These are phyloP conservation scores for Scleromitrula shiraiana DNA, from an alignment of 2,329 filamentous ascomycete species.

Conservation along the genomic window DNA sequence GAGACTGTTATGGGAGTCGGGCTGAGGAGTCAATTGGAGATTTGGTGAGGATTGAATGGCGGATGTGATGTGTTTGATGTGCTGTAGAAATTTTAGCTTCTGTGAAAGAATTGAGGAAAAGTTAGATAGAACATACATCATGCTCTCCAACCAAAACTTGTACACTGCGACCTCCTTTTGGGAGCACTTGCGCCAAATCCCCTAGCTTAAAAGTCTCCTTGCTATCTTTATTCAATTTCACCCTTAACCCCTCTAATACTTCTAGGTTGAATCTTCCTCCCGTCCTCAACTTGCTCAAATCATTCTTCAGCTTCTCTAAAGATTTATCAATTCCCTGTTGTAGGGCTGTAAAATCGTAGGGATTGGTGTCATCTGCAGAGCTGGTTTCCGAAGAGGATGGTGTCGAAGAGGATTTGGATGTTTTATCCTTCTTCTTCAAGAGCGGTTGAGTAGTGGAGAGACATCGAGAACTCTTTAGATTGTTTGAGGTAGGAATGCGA, in stretches of 20 bases:
- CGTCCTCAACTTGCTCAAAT: slow-evolving; percentile 52
- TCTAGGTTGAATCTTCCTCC: slow-evolving; percentile 57
- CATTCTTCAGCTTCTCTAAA: slow-evolving; percentile 49
- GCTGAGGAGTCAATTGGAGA: slow-evolving; percentile 41
- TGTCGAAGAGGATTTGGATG: slow-evolving; percentile 1
- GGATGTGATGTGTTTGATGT: slow-evolving; percentile 44
- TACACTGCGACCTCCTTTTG: slow-evolving; percentile 51
- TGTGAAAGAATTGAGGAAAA: background rate
- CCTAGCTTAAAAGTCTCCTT: slow-evolving; percentile 46
- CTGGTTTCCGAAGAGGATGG: slow-evolving; percentile 4
- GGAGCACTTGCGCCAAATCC: slow-evolving; percentile 60
- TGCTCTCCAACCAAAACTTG: slow-evolving; percentile 58
- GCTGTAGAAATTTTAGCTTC: slow-evolving; percentile 29
- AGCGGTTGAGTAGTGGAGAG: slow-evolving; percentile 15
- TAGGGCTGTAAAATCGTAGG: slow-evolving; percentile 52
- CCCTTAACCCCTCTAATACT: slow-evolving; percentile 50
- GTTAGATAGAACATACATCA: slow-evolving; percentile 39
- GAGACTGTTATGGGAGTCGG: slow-evolving; percentile 40
- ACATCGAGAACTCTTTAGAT: background rate
- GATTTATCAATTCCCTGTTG: slow-evolving; percentile 47
- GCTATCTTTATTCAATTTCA: slow-evolving; percentile 45
- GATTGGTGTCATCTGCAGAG: slow-evolving; percentile 35
- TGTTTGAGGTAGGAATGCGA: too few relatives aligned
- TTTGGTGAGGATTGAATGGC: slow-evolving; percentile 42
- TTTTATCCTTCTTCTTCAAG: slow-evolving; percentile 24